phyloP scores from a whole-genome alignment of 2,329 filamentous ascomycete species.

The Coniochaeta sp. region DNA sequence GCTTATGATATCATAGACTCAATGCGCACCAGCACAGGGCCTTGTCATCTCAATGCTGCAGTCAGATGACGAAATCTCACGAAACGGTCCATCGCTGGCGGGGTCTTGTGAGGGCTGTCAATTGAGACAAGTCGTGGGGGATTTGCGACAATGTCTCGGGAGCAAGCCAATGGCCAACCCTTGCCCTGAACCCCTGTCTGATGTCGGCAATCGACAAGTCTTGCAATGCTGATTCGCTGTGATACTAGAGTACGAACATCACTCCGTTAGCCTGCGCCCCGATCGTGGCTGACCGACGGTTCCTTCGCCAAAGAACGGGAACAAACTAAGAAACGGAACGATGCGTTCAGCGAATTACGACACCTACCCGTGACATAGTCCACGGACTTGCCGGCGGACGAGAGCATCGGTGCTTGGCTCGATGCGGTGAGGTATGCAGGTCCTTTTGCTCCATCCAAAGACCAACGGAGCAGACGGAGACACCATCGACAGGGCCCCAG shows the following conservation, averaged over 20 bases:
- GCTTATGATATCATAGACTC: not conserved
- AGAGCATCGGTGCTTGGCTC: not conserved
- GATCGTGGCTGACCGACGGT: conserved; percentile 3
- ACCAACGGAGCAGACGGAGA: not conserved
- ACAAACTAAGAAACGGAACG: not conserved
- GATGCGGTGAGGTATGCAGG: not conserved
- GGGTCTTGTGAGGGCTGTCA: too few relatives aligned
- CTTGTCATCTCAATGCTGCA: not conserved
- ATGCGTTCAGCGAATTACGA: not conserved
- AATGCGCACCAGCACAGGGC: not conserved
- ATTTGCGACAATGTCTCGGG: conserved; percentile 17
- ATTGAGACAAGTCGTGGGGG: not conserved
- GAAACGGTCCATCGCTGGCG: not conserved
- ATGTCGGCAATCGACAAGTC: not conserved
- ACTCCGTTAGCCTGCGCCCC: conserved; percentile 1
- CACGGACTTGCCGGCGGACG: conserved; percentile 11
- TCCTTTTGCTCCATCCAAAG: not conserved
- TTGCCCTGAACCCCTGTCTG: conserved; percentile 4
- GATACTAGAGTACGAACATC: not conserved
- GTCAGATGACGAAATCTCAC: not conserved
- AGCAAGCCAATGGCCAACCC: conserved; percentile 23
- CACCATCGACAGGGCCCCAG: not conserved
- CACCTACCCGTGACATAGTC: not conserved
- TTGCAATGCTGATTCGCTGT: not conserved
- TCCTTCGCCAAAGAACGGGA: not conserved